Evolutionary conservation across 345 rosid species (phyloP).

Genomic region (Ailanthus altissimus): DNA sequence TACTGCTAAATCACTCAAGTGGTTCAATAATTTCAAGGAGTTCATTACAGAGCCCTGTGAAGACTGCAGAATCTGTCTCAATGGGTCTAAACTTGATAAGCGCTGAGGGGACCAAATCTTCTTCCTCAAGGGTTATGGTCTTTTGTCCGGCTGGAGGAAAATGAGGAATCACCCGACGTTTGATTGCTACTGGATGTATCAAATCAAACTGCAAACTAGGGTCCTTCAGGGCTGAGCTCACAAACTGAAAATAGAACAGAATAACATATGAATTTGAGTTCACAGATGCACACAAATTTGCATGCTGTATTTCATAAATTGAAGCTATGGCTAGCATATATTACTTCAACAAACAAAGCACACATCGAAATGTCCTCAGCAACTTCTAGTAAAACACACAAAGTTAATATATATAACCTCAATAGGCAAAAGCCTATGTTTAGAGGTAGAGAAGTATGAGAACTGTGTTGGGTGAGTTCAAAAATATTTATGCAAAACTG

Average conservation of each 20-base stretch:
- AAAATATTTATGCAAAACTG: background rate
- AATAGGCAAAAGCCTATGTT: background rate
- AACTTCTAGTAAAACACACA: background rate
- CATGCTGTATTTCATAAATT: background rate
- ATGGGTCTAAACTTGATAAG: slow-evolving; percentile 76
- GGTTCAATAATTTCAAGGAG: slow-evolving; percentile 65
- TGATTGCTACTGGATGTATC: slow-evolving; percentile 62
- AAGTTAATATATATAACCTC: background rate
- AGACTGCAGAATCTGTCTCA: slow-evolving; percentile 64
- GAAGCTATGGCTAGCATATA: background rate
- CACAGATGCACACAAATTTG: background rate
- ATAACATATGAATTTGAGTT: background rate
- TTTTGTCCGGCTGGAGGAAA: slow-evolving; percentile 51
- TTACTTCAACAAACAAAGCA: background rate
- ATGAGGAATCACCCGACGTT: slow-evolving; percentile 68
- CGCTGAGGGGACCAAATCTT: slow-evolving; percentile 86
- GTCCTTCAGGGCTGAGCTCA: slow-evolving; percentile 79
- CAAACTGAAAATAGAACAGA: slow-evolving; percentile 53
- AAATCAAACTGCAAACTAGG: slow-evolving; percentile 80
- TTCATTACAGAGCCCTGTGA: slow-evolving; percentile 74
- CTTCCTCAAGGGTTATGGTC: slow-evolving; percentile 64
- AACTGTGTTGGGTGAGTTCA: background rate
- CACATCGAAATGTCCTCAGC: background rate
- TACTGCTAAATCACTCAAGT: slow-evolving; percentile 27
- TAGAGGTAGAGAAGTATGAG: background rate